Conservation (phyloP, 768 basidiomycete species). For the Kwoniella europaea region DNA sequence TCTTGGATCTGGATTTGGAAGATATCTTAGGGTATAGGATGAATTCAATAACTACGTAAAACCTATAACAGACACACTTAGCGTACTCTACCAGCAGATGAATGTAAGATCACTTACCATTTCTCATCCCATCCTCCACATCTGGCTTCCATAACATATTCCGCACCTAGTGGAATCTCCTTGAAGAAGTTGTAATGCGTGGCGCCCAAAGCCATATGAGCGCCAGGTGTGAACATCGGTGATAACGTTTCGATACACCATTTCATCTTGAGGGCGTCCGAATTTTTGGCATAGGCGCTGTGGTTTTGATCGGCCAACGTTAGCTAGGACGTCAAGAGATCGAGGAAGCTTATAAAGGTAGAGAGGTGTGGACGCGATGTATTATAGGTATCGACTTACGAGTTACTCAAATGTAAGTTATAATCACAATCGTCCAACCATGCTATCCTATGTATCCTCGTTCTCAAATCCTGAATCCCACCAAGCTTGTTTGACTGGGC, state of each 20-base stretch:
- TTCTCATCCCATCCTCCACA: conserved; percentile 58
- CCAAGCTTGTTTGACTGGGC: conserved; percentile 20
- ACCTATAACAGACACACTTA: conserved; percentile 29
- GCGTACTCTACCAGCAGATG: background rate
- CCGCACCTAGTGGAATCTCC: conserved; percentile 55
- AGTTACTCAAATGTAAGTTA: conserved; percentile 51
- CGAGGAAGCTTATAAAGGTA: background rate
- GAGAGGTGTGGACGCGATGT: too few species aligned
- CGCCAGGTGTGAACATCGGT: conserved; percentile 42
- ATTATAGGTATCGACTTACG: conserved; percentile 30
- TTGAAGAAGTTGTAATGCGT: conserved; percentile 55
- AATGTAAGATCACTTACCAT: conserved; percentile 43
- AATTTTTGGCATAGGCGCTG: conserved; percentile 46
- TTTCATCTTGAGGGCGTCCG: conserved; percentile 44
- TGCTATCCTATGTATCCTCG: conserved; percentile 34
- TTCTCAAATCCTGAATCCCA: conserved; percentile 32
- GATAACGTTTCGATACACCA: conserved; percentile 42
- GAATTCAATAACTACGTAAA: conserved; percentile 56
- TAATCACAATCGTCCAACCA: conserved; percentile 53
- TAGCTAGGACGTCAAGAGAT: background rate
- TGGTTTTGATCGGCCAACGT: background rate
- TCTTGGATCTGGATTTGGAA: conserved; percentile 15
- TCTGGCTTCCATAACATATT: conserved; percentile 55
- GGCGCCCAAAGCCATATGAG: conserved; percentile 47
- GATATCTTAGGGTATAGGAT: conserved; percentile 54